Conservation (phyloP, 208 protist genomes). For the Polymyxa betae region DNA sequence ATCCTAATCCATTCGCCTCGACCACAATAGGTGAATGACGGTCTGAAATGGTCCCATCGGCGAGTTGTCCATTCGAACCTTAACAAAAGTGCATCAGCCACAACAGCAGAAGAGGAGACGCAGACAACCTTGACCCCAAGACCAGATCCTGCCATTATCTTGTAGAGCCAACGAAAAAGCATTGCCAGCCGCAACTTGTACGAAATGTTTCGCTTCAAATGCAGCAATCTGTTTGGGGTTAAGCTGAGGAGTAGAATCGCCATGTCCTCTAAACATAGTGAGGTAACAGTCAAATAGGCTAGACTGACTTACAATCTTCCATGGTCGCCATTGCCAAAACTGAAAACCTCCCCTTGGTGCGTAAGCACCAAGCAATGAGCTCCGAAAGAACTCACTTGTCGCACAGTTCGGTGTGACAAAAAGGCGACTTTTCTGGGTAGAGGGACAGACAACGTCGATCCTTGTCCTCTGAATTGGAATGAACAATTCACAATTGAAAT, state of each 20-base stretch:
- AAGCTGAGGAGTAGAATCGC: background rate
- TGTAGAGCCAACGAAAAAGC: background rate
- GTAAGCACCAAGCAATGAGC: background rate
- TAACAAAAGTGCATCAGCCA: too few relatives aligned
- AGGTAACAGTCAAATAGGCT: too few relatives aligned
- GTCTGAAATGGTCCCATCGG: background rate
- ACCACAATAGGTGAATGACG: background rate
- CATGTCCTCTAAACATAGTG: too few relatives aligned
- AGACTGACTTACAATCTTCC: too few relatives aligned
- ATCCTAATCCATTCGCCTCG: background rate
- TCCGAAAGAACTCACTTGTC: background rate
- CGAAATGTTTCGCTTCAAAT: background rate
- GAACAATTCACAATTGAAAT: too few relatives aligned
- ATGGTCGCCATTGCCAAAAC: conserved; percentile 9
- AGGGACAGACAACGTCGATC: background rate
- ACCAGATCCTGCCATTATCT: background rate
- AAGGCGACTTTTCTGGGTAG: background rate
- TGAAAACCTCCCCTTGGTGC: background rate
- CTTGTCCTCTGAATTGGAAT: too few relatives aligned
- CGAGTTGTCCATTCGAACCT: background rate
- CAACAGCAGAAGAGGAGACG: too few relatives aligned
- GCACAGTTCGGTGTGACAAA: background rate
- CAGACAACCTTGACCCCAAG: background rate
- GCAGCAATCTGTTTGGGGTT: background rate
- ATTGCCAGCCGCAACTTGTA: background rate